Conservation (phyloP, 192 early-diverging fungal species). For the Backusella morwellensis region DNA sequence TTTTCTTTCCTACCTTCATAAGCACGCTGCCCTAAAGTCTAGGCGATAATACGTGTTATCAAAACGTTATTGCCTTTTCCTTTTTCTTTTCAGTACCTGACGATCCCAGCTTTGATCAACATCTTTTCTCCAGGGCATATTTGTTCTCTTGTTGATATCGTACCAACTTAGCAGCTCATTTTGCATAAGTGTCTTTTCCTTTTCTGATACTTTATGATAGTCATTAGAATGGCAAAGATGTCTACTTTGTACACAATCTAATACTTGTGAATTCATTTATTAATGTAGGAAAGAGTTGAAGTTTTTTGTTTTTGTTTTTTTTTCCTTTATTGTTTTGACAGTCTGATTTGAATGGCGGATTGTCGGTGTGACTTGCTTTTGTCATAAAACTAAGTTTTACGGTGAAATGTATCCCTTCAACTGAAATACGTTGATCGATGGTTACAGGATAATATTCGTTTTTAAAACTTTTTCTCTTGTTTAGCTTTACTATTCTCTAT, state of each 20-base stretch:
- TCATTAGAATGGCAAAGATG: neutral
- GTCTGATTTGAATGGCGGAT: neutral
- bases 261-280: neutral
- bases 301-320: neutral
- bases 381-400: no score
- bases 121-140: constrained; percentile 63
- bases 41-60: neutral
- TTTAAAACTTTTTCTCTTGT: no score
- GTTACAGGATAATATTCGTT: no score
- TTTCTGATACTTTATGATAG: constrained; percentile 39
- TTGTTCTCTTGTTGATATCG: constrained; percentile 51
- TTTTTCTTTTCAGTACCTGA: constrained; percentile 14
- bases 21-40: constrained; percentile 31
- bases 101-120: constrained; percentile 17
- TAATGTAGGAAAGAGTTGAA: neutral
- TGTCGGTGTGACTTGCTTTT: neutral
- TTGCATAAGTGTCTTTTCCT: constrained; percentile 28
- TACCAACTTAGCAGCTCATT: constrained; percentile 59
- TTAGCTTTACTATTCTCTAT: no score
- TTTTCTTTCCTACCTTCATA: constrained; percentile 45
- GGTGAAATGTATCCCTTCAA: no score
- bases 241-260: constrained; percentile 18
- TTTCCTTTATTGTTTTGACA: neutral
- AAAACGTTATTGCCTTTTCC: neutral
- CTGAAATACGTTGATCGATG: no score